Base-by-base conservation (phyloP, 2,329 filamentous ascomycete species). In the Epichloe hybrida region DNA sequence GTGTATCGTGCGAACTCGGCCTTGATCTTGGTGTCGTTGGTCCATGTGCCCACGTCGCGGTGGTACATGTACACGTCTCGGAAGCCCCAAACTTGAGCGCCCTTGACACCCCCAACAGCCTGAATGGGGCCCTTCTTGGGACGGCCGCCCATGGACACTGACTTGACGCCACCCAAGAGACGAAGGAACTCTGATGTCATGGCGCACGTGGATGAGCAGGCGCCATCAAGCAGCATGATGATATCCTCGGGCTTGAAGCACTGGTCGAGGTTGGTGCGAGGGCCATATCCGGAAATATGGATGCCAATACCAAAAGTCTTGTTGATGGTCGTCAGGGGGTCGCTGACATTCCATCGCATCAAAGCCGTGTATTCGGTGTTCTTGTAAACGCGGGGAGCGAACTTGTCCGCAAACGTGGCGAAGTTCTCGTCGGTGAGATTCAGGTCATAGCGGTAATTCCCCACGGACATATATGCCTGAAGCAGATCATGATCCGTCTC, bases 191-290 rank as follows among this genome's bases (percentile, higher is more conserved):
- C 74, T 11, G 71, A 69, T 54, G 79, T 78, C 4, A 79, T 66
- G 3, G 75, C 72, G 63, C 79, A 82, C 3, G 77, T 76, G 1
- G 76, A 80, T 21, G 73, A 73, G 60, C 79, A 82, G 56, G 74
- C 71, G 36, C 77, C 78, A 57, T 81, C 79, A 48, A 75, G 73
- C n/a, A 81, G 67, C 17, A 82, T 63, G 40, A 81, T 67, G 43
- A 83, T 73, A 59, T 83, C 73, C 52, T 81, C 74, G 2, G 77
- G 66, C 1, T 66, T 69, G 59, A 83, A 83, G 2, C 77, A 78
- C 55, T 72, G 66, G 0, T 71, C 67, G 42, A 73, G 68, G 57
- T 58, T 54, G 11, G 49, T 13, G 42, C 50, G 54, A 11, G 23
- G 50, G 46, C 70, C 64, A 58, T 77, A 77, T 46, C 75, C 76